A percentile compares a stretch with the other conserved stretches of the same genome.
These are phyloP conservation scores for Phytophthora crassamura DNA, from an alignment of 352 stramenopile genomes.

Conservation along the genomic window DNA sequence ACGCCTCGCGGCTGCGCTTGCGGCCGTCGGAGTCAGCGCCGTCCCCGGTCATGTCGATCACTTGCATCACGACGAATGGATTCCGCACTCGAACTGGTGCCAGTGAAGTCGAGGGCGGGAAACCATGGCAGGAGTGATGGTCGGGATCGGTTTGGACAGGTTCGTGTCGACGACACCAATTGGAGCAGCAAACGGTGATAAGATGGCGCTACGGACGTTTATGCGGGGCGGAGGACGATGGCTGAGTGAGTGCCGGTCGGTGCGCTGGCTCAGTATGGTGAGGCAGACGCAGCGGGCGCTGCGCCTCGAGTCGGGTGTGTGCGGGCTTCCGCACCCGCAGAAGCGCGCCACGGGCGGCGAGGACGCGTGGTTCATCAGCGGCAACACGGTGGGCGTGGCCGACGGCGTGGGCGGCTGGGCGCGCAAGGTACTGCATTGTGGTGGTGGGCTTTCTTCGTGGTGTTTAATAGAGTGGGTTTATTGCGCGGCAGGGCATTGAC, in stretches of 20 bases:
- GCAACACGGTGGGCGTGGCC: slow-evolving; percentile 81
- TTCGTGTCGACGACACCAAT: no score
- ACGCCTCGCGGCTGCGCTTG: slow-evolving; percentile 17
- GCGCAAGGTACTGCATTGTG: slow-evolving; percentile 58
- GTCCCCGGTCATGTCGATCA: slow-evolving; percentile 16
- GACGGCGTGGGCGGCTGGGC: slow-evolving; percentile 90
- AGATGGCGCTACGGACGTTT: slow-evolving; percentile 9
- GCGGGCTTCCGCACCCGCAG: slow-evolving; percentile 81
- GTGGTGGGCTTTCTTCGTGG: not conserved
- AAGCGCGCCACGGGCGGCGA: slow-evolving; percentile 86
- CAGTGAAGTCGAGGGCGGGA: no score
- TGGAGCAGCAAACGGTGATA: not conserved
- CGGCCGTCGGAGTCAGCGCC: not conserved
- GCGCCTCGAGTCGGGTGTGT: slow-evolving; percentile 70
- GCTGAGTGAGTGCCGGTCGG: not conserved
- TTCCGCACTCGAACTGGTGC: no score
- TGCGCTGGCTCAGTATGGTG: slow-evolving; percentile 26
- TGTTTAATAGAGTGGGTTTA: not conserved
- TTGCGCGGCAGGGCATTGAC: slow-evolving; percentile 69
- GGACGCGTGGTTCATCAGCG: slow-evolving; percentile 86
- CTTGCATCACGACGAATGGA: not conserved
- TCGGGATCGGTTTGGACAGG: slow-evolving; percentile 7
- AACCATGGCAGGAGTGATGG: no score
- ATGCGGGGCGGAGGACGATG: not conserved
- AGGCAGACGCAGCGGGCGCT: slow-evolving; percentile 35